These are phyloP conservation scores for Saxispiralis lemnorum DNA, from an alignment of 495 filamentous ascomycete genomes.

Conservation along the genomic window DNA sequence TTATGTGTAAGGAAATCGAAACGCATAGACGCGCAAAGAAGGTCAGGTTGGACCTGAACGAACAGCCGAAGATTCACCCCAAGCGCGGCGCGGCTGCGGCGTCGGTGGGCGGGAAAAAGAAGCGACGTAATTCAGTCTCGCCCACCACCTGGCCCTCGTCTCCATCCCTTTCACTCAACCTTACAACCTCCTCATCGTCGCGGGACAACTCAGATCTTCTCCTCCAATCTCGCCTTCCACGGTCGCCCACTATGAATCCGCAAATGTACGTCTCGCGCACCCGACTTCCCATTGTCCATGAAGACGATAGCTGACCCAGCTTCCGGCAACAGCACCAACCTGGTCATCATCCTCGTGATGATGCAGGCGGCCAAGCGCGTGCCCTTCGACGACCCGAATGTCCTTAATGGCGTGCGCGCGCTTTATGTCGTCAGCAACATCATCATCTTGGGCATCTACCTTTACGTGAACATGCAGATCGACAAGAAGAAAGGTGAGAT, in stretches of 20 bases:
- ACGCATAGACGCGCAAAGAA: too few relatives aligned
- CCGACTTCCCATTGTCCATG: not conserved
- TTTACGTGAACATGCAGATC: slow-evolving; percentile 66
- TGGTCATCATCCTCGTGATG: slow-evolving; percentile 42
- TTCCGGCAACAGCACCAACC: slow-evolving; percentile 16
- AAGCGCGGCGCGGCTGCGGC: too few relatives aligned
- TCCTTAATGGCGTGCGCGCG: slow-evolving; percentile 66
- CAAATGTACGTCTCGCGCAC: slow-evolving; percentile 9
- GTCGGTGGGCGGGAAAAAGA: too few relatives aligned
- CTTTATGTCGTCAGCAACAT: slow-evolving; percentile 76
- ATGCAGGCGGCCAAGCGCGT: slow-evolving; percentile 96
- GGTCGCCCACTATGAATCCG: slow-evolving; percentile 12
- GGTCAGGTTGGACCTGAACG: too few relatives aligned
- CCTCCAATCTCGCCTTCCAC: not conserved
- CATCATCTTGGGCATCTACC: slow-evolving; percentile 65
- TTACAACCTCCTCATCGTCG: too few relatives aligned
- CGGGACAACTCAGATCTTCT: too few relatives aligned
- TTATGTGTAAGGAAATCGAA: too few relatives aligned
- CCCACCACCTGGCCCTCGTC: too few relatives aligned
- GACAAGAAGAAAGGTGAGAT: slow-evolving; percentile 82
- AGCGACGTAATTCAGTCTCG: too few relatives aligned
- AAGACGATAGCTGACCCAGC: slow-evolving; percentile 3
- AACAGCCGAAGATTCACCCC: too few relatives aligned
- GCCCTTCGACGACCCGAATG: slow-evolving; percentile 78
- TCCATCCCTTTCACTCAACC: too few relatives aligned